Conservation (phyloP, 179 eudicot species). For the Nepenthes alata region DNA sequence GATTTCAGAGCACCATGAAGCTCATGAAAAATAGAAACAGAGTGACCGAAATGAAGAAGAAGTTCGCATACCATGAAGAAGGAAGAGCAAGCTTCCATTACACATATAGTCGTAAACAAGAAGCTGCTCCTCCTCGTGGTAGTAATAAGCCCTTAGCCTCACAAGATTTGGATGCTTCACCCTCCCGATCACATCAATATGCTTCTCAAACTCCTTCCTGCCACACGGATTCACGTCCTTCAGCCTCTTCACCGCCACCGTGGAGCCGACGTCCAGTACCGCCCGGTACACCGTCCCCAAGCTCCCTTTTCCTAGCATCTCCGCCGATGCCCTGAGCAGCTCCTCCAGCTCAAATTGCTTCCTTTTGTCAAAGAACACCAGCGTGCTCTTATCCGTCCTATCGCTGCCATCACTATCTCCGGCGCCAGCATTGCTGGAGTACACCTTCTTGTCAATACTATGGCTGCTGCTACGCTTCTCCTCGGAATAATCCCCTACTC, state of each 20-base stretch:
- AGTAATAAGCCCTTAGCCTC: slow-evolving; percentile 73
- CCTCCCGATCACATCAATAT: slow-evolving; percentile 94
- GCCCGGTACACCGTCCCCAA: slow-evolving; percentile 86
- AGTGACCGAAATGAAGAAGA: no score
- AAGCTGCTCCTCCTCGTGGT: slow-evolving; percentile 82
- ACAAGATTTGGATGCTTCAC: slow-evolving; percentile 70
- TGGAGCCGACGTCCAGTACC: slow-evolving; percentile 62
- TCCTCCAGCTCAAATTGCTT: slow-evolving; percentile 84
- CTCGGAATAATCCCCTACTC: slow-evolving; percentile 7
- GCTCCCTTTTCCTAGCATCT: slow-evolving; percentile 96
- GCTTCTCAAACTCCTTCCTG: slow-evolving; percentile 93
- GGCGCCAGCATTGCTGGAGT: slow-evolving; percentile 27
- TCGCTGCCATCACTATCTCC: slow-evolving; percentile 33
- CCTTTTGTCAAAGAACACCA: slow-evolving; percentile 69
- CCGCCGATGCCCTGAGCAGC: slow-evolving; percentile 80
- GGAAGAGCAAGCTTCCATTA: slow-evolving; percentile 84
- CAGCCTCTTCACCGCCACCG: slow-evolving; percentile 87
- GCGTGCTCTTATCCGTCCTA: slow-evolving; percentile 50
- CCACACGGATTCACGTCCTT: slow-evolving; percentile 89
- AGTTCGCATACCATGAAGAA: slow-evolving; percentile 62
- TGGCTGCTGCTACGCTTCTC: slow-evolving; percentile 33
- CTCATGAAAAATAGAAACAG: no score
- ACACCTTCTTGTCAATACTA: slow-evolving; percentile 42
- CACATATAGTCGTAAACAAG: slow-evolving; percentile 86
- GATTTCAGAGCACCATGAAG: no score